Conservation (phyloP, 148 eudicot genomes). For the Agrostemma githago region DNA sequence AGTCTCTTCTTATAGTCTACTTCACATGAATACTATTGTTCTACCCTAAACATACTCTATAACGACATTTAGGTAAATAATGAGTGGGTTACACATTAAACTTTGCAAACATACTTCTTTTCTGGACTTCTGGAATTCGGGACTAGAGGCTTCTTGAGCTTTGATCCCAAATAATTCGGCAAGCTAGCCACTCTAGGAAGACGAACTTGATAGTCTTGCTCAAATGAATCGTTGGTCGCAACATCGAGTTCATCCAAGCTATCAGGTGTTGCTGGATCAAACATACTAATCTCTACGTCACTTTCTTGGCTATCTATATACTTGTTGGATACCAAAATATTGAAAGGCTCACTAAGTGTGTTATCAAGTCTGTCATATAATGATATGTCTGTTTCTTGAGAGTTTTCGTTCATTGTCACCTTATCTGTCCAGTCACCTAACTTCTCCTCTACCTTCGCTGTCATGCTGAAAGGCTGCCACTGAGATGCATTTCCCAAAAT, state of each 20-base stretch:
- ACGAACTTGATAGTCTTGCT: slow-evolving; percentile 46
- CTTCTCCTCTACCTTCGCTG: slow-evolving; percentile 33
- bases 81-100: background rate
- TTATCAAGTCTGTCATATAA: slow-evolving; percentile 19
- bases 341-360: slow-evolving; percentile 25
- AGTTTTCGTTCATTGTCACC: slow-evolving; percentile 29
- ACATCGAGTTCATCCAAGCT: slow-evolving; percentile 59
- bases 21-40: background rate
- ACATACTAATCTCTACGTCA: slow-evolving; percentile 27
- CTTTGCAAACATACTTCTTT: slow-evolving; percentile 34
- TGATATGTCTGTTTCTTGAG: slow-evolving; percentile 26
- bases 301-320: slow-evolving; percentile 25
- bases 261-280: slow-evolving; percentile 37
- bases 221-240: slow-evolving; percentile 70
- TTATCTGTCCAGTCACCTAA: slow-evolving; percentile 47
- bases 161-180: slow-evolving; percentile 43
- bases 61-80: background rate
- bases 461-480: slow-evolving; percentile 35
- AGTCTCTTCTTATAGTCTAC: background rate
- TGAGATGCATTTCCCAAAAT: slow-evolving; percentile 29
- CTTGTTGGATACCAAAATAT: slow-evolving; percentile 12
- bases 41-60: too few relatives aligned
- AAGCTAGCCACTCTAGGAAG: slow-evolving; percentile 41
- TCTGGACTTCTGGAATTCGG: slow-evolving; percentile 48
- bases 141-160: slow-evolving; percentile 40